phyloP scores from a whole-genome alignment of 305 asterid genomes.

The Coffea humblotiana region DNA sequence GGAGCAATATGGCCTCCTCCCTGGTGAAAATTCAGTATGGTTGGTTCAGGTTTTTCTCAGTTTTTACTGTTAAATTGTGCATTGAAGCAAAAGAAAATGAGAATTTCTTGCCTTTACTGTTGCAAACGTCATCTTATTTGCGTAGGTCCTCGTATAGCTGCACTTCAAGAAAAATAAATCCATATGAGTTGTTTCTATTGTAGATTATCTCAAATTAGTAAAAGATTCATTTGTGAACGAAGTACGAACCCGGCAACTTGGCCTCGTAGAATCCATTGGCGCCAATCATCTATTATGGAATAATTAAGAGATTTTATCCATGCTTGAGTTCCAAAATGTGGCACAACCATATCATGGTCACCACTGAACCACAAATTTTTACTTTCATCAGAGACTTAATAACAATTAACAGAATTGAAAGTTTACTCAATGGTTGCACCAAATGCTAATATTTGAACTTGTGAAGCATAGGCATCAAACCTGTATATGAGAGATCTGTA shows the following conservation, averaged over 20 bases:
- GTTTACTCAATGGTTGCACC: neutral
- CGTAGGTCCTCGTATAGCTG: conserved; percentile 26
- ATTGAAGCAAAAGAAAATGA: neutral
- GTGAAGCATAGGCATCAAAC: neutral
- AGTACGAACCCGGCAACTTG: conserved; percentile 27
- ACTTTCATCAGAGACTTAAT: neutral
- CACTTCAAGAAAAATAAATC: neutral
- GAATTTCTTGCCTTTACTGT: conserved; percentile 19
- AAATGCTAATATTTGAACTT: neutral
- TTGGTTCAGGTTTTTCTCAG: neutral
- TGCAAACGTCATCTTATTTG: conserved; percentile 23
- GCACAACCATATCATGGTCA: conserved; percentile 21
- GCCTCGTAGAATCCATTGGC: conserved; percentile 24
- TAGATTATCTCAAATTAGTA: neutral
- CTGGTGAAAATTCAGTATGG: neutral
- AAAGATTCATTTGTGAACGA: neutral
- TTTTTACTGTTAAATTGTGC: neutral
- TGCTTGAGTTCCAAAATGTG: conserved; percentile 19
- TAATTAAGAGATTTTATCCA: conserved; percentile 24
- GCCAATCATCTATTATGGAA: conserved; percentile 20
- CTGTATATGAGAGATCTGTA: conserved; percentile 32
- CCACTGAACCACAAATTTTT: conserved; percentile 12
- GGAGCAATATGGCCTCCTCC: conserved; percentile 24
- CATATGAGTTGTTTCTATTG: neutral
- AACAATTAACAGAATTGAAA: neutral